Conservation (phyloP, 768 basidiomycete species). For the Tulasnella sp. region DNA sequence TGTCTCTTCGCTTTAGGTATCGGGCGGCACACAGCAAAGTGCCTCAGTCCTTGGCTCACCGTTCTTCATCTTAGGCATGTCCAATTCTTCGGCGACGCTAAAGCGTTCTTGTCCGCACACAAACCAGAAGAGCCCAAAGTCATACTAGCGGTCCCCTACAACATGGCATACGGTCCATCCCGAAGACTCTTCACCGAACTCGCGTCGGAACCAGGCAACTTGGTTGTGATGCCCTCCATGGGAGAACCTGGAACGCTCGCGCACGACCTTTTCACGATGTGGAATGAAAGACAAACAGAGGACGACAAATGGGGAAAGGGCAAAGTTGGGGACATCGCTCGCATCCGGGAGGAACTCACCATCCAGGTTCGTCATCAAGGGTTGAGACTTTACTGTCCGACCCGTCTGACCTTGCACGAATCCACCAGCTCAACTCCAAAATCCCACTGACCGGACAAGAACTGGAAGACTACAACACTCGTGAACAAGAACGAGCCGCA, state of each 20-base stretch:
- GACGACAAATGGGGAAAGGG: slow-evolving; percentile 84
- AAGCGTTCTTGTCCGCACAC: slow-evolving; percentile 66
- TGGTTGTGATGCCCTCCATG: slow-evolving; percentile 72
- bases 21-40: slow-evolving; percentile 18
- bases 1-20: slow-evolving; percentile 81
- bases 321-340: slow-evolving; percentile 72
- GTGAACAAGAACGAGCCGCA: slow-evolving; percentile 44
- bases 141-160: slow-evolving; percentile 85
- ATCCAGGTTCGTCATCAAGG: slow-evolving; percentile 42
- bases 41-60: neutral
- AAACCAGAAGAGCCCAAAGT: slow-evolving; percentile 85
- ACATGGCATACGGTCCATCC: slow-evolving; percentile 85
- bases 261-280: slow-evolving; percentile 66
- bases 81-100: slow-evolving; percentile 82
- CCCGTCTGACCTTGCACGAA: neutral
- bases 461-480: slow-evolving; percentile 65
- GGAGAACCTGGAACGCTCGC: slow-evolving; percentile 74
- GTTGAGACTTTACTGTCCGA: neutral
- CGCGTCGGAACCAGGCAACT: slow-evolving; percentile 70
- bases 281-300: slow-evolving; percentile 72
- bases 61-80: slow-evolving; percentile 46
- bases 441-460: slow-evolving; percentile 83
- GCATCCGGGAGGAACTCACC: slow-evolving; percentile 60
- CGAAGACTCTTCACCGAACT: slow-evolving; percentile 78
- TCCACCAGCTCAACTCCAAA: slow-evolving; percentile 67